These are phyloP conservation scores for Colletotrichum neosansevieriae DNA, from an alignment of 2,329 filamentous ascomycete genomes.

Conservation along the genomic window DNA sequence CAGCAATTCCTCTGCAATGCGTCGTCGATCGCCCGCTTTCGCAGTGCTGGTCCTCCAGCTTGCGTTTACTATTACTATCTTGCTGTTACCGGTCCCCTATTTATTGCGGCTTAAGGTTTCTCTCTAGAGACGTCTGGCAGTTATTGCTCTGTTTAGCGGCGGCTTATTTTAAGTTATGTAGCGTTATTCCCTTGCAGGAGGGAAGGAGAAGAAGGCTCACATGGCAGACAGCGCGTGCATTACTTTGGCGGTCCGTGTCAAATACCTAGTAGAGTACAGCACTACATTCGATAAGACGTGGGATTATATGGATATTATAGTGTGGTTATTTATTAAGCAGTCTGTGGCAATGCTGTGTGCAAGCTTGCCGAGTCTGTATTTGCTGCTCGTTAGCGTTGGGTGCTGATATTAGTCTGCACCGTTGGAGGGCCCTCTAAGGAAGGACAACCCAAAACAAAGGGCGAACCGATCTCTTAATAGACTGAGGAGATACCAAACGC, in stretches of 20 bases:
- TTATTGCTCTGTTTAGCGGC: conserved; percentile 18
- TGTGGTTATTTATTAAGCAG: conserved; percentile 7
- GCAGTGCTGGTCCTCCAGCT: background rate
- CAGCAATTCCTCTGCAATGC: background rate
- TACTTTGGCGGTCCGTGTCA: conserved; percentile 12
- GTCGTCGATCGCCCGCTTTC: background rate
- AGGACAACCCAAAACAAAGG: background rate
- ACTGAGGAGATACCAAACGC: background rate
- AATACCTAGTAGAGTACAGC: conserved; percentile 14
- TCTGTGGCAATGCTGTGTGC: conserved; percentile 15
- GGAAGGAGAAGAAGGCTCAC: background rate
- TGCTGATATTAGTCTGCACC: background rate
- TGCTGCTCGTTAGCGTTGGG: background rate
- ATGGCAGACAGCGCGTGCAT: conserved; percentile 5
- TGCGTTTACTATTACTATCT: conserved; percentile 8
- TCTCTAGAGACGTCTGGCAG: conserved; percentile 1
- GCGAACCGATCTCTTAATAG: background rate
- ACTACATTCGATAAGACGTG: conserved; percentile 13
- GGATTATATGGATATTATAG: conserved; percentile 18
- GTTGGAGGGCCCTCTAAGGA: background rate
- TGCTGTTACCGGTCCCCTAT: conserved; percentile 25
- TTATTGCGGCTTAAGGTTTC: conserved; percentile 12
- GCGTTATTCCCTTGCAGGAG: background rate
- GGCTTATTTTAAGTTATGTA: conserved; percentile 26
- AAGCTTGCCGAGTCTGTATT: conserved; percentile 1